Evolutionary conservation across 768 basidiomycete species (phyloP).

Genomic region (Daedaleopsis nitida): DNA sequence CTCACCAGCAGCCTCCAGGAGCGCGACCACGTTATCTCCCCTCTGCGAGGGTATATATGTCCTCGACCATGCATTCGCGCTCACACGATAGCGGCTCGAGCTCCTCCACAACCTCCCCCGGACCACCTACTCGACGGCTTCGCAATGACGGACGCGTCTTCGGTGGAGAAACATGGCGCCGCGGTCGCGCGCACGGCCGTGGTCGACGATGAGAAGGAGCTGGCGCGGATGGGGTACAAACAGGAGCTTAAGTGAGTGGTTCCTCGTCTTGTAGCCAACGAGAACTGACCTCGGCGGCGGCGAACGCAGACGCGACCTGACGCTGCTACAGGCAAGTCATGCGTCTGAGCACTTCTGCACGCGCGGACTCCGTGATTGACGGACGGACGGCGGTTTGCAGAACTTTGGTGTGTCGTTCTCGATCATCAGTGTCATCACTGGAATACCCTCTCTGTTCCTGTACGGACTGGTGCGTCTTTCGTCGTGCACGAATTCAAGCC

Average conservation of each 20-base stretch:
- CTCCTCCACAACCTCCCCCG: not conserved
- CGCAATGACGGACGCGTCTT: conserved; percentile 14
- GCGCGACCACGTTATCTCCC: conserved; percentile 1
- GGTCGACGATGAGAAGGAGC: conserved; percentile 55
- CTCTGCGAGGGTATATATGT: not conserved
- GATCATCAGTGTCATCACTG: conserved; percentile 76
- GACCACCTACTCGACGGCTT: not conserved
- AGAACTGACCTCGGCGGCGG: not conserved
- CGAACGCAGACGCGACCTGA: conserved; percentile 54
- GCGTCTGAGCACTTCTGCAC: not conserved
- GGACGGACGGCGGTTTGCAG: conserved; percentile 32
- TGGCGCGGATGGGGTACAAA: conserved; percentile 73
- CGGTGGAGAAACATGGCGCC: conserved; percentile 12
- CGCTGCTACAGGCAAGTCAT: conserved; percentile 55
- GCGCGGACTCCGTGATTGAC: conserved; percentile 1
- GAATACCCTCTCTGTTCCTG: conserved; percentile 66
- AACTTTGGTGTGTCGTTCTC: conserved; percentile 78
- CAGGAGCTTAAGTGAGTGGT: conserved; percentile 60
- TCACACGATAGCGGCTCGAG: conserved; percentile 6
- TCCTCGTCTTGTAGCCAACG: not conserved
- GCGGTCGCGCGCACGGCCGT: conserved; percentile 2
- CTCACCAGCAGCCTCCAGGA: not conserved
- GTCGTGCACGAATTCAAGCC: not conserved
- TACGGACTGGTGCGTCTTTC: conserved; percentile 59
- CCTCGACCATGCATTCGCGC: not conserved